These are phyloP conservation scores for Trichophyton mentagrophytes DNA, from an alignment of 2,329 filamentous ascomycete genomes.

Conservation along the genomic window DNA sequence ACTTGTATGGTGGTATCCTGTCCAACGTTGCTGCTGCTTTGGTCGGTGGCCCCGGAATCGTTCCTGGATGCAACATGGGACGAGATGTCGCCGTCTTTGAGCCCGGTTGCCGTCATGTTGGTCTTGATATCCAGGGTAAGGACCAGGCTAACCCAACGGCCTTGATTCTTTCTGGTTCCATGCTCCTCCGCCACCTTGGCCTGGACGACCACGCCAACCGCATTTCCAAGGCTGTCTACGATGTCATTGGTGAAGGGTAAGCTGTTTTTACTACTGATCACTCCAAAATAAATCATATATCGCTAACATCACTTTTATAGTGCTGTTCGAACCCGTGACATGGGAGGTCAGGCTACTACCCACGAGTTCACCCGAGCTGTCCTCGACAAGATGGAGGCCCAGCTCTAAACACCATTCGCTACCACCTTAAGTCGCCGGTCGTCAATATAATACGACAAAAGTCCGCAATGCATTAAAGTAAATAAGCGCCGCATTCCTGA, in stretches of 20 bases:
- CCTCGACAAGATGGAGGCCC: slow-evolving; percentile 81
- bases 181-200: slow-evolving; percentile 93
- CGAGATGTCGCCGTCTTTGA: slow-evolving; percentile 97
- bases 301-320: neutral
- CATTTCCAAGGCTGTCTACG: slow-evolving; percentile 71
- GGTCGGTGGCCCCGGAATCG: slow-evolving; percentile 90
- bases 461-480: neutral
- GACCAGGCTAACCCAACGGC: slow-evolving; percentile 98
- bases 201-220: slow-evolving; percentile 97
- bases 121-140: slow-evolving; percentile 98
- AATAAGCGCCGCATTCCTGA: neutral
- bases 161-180: slow-evolving; percentile 84
- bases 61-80: slow-evolving; percentile 99
- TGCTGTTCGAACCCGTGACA: slow-evolving; percentile 69
- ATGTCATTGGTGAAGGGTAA: slow-evolving; percentile 80
- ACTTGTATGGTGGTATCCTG: slow-evolving; percentile 95
- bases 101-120: slow-evolving; percentile 97
- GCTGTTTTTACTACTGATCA: slow-evolving; percentile 23
- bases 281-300: neutral
- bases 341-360: slow-evolving; percentile 82
- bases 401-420: slow-evolving; percentile 38
- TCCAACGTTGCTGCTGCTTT: slow-evolving; percentile 98
- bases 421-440: neutral
- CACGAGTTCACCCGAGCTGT: slow-evolving; percentile 93
- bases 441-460: neutral